Conservation (phyloP, 2,329 filamentous ascomycete species). For the Talaromyces atroroseus region DNA sequence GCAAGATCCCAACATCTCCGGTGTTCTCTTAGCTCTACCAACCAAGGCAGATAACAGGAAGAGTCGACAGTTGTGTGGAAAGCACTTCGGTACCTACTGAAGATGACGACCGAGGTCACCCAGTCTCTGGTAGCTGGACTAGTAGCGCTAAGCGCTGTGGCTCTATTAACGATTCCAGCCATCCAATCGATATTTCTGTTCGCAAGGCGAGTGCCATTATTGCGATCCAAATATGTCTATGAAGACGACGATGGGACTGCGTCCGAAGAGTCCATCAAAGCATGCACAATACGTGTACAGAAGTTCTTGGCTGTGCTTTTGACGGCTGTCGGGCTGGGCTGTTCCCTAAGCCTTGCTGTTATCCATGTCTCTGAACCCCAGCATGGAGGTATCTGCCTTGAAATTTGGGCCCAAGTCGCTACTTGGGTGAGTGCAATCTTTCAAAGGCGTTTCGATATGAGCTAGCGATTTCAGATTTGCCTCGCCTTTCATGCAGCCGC, state of each 20-base stretch:
- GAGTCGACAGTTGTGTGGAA: too few species aligned
- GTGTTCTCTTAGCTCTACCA: too few species aligned
- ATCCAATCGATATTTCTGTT: neutral
- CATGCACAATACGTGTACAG: slow-evolving; percentile 57
- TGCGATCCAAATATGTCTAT: slow-evolving; percentile 42
- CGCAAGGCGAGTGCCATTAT: neutral
- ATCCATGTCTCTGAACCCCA: slow-evolving; percentile 38
- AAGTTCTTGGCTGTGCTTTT: slow-evolving; percentile 51
- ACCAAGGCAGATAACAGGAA: too few species aligned
- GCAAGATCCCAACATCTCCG: too few species aligned
- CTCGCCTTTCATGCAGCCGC: slow-evolving; percentile 29
- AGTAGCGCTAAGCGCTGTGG: neutral
- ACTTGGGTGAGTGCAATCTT: slow-evolving; percentile 61
- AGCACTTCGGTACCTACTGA: neutral
- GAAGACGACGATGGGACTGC: slow-evolving; percentile 65
- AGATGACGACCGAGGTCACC: neutral
- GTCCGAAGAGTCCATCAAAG: slow-evolving; percentile 56
- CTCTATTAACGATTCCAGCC: neutral
- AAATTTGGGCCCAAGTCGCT: slow-evolving; percentile 56
- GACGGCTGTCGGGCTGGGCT: slow-evolving; percentile 49
- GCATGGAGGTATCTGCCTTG: slow-evolving; percentile 36
- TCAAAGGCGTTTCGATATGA: neutral
- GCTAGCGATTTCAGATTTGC: slow-evolving; percentile 17
- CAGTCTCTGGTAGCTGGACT: neutral
- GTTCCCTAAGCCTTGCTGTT: slow-evolving; percentile 55